Evolutionary conservation across 768 basidiomycete genomes (phyloP), one percentile per base, ranked within the genome.

Genomic region (Cystoderma amianthinum): DNA sequence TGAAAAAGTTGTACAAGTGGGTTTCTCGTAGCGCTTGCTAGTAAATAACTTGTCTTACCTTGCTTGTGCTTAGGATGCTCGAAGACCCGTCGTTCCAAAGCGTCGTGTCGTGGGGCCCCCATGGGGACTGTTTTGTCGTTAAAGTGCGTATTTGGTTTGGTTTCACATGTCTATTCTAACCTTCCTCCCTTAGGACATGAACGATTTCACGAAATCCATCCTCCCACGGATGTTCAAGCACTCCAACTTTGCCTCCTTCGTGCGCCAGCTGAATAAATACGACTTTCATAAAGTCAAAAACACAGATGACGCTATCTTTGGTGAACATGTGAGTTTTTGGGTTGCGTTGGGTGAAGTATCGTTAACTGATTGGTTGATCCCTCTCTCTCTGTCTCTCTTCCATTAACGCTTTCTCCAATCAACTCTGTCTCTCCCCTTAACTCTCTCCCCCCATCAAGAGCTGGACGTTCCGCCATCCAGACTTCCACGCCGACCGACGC

Each of bases 221-320:
- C 75, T 95, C 5, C 91, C 91, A 5, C 82, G 92, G n/a, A n/a
- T n/a, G n/a, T n/a, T n/a, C n/a, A n/a, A n/a, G n/a, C n/a, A n/a
- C n/a, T n/a, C n/a, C n/a, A n/a, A n/a, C n/a, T n/a, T n/a, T n/a
- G n/a, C n/a, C n/a, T n/a, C n/a, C n/a, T n/a, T n/a, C n/a, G n/a
- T 95, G 4, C 76, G 91, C 7, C 92, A 95, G 60, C 71, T 95
- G 23, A 95, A 95, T 72, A 95, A 94, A 61, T 95, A 95, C 58
- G 92, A 94, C 63, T 95, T 95, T 50, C 92, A 94, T 72, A 95
- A 95, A 70, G 85, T 93, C 48, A 94, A 93, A 62, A 90, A 87
- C 52, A 81, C 80, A 2, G 91, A 92, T 48, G 89, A 89, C 50
- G 69, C 77, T 56, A 76, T 80, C 47, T 89, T 70, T 46, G 72